Evolutionary conservation across 2,329 filamentous ascomycete species (phyloP), one percentile per base, ranked within the genome.

Genomic region (Ceratocystis smalleyi): DNA sequence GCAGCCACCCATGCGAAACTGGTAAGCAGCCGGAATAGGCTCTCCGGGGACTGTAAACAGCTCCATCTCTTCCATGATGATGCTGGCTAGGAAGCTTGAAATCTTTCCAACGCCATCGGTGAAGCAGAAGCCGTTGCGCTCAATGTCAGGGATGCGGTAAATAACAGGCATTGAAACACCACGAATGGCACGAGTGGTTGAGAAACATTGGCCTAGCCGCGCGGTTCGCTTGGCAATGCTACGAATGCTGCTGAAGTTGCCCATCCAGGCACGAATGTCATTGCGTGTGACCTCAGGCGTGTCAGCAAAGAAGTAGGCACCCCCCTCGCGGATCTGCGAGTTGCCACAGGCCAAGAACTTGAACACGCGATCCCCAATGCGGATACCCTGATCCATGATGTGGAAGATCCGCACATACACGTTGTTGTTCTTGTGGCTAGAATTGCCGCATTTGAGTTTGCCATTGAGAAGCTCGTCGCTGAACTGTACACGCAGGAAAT

Each of bases 61-160:
- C 0, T 80, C 80, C 67, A 95, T 82, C 68, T 94, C 87, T 15
- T 82, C 76, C 7, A 85, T 81, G 55, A 95, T 83, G 74, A 94
- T 82, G 32, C 83, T 77, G 0, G 91, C 88, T 24, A 96, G 77
- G 66, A 89, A 85, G 0, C 74, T 75, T 0, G 92, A 96, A n/a
- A 99, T 89, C 71, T 90, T 95, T 1, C 94, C 94, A 2, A 97
- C 88, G 0, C 94, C 94, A 70, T 99, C 94, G 0, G 88, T 94
- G 72, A 97, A 99, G 67, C 78, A 87, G 70, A 83, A 85, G 0
- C 78, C 81, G 59, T 88, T 84, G 1, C 80, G 79, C 66, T 84
- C 77, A 22, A 97, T 81, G 68, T 97, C 94, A 0, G 79, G 73
- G 40, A 92, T 88, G 3, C 77, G 82, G 4, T 77, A 77, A 12